Percentiles rank a stretch among this genome's conserved stretches.
Evolutionary conservation across 208 protist species (phyloP).

Genomic region (Trichomonas vaginalis): DNA sequence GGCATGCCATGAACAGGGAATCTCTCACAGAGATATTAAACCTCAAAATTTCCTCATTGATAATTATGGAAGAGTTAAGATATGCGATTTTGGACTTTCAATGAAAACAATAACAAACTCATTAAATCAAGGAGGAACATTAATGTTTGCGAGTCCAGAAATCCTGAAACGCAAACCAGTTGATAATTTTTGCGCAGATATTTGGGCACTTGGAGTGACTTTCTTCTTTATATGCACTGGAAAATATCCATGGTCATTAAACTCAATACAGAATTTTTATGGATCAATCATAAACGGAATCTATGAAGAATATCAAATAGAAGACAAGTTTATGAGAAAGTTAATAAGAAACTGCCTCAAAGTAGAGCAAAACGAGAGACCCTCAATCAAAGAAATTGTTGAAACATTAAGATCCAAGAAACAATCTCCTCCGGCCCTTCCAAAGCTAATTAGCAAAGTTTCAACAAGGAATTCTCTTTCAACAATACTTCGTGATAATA

Average conservation of each 20-base stretch:
- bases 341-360: no score
- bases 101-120: neutral
- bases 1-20: no score
- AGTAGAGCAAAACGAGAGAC: no score
- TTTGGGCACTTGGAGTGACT: neutral
- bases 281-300: neutral
- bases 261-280: neutral
- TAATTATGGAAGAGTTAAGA: slow-evolving; percentile 28
- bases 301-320: no score
- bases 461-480: no score
- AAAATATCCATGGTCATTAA: neutral
- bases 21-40: slow-evolving; percentile 29
- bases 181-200: neutral
- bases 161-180: neutral
- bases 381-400: no score
- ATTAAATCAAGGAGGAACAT: neutral
- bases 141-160: neutral
- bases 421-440: no score
- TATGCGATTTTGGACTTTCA: slow-evolving; percentile 40
- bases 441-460: no score
- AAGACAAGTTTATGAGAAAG: no score
- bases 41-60: slow-evolving; percentile 33
- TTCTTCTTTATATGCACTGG: neutral
- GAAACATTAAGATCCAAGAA: no score
- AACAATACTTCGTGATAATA: no score